These are phyloP conservation scores for Ampelomyces quisqualis DNA, from an alignment of 2,329 filamentous ascomycete genomes.

Conservation along the genomic window DNA sequence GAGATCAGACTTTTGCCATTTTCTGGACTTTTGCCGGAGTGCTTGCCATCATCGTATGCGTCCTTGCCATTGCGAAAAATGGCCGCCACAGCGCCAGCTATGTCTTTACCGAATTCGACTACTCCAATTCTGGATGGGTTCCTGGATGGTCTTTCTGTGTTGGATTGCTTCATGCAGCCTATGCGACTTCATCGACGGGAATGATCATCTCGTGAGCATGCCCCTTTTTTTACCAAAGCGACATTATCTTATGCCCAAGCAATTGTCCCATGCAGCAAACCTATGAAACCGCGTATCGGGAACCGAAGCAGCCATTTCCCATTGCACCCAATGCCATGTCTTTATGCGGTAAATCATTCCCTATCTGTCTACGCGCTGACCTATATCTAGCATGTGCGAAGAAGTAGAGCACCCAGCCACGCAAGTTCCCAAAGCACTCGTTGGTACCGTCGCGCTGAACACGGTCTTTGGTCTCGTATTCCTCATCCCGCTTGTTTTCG, in stretches of 20 bases:
- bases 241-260: conserved; percentile 23
- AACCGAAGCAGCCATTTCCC: conserved; percentile 13
- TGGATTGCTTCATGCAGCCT: conserved; percentile 70
- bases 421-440: conserved; percentile 73
- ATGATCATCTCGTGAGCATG: conserved; percentile 72
- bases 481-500: conserved; percentile 68
- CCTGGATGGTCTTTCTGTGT: conserved; percentile 73
- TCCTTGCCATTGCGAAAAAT: conserved; percentile 67
- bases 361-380: conserved; percentile 28
- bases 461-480: conserved; percentile 66
- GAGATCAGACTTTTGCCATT: conserved; percentile 64
- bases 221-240: conserved; percentile 37
- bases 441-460: conserved; percentile 66
- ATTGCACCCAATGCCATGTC: conserved; percentile 21
- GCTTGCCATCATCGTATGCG: conserved; percentile 62
- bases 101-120: conserved; percentile 69
- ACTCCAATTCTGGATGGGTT: conserved; percentile 65
- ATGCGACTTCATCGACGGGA: conserved; percentile 73
- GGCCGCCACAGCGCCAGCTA: conserved; percentile 64
- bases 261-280: conserved; percentile 22
- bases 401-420: conserved; percentile 66
- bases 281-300: conserved; percentile 17
- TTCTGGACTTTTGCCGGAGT: conserved; percentile 74
- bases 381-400: conserved; percentile 65
- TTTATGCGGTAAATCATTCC: conserved; percentile 16